Percentiles rank a stretch among this genome's conserved stretches.
These are phyloP conservation scores for Pichia sorboxylosa DNA, from an alignment of 1,139 yeast genomes.

Conservation along the genomic window DNA sequence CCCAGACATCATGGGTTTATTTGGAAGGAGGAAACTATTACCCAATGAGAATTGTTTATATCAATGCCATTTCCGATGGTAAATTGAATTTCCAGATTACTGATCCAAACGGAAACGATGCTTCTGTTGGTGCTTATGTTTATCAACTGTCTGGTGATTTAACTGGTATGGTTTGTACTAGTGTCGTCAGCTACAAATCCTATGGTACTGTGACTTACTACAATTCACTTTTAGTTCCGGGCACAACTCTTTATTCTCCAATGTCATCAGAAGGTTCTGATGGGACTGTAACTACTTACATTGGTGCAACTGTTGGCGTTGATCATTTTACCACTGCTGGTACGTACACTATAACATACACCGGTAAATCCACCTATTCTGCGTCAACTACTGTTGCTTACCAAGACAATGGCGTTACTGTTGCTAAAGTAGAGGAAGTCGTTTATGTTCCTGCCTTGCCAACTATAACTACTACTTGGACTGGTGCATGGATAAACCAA, in stretches of 20 bases:
- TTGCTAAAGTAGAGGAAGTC: constrained; percentile 1
- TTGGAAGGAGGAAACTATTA: constrained; percentile 18
- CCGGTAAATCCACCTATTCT: not conserved
- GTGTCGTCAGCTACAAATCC: not conserved
- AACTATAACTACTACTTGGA: constrained; percentile 4
- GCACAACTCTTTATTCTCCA: constrained; percentile 6
- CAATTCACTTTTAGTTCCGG: constrained; percentile 2
- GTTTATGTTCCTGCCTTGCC: constrained; percentile 4
- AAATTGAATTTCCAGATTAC: constrained; percentile 1
- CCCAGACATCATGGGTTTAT: constrained; percentile 10
- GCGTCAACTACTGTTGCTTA: not conserved
- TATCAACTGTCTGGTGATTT: constrained; percentile 6
- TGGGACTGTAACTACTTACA: not conserved
- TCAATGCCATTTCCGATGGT: constrained; percentile 10
- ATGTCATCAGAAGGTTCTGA: constrained; percentile 1
- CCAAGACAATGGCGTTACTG: not conserved
- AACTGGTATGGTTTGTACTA: constrained; percentile 4
- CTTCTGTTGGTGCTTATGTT: constrained; percentile 2
- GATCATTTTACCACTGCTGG: constrained; percentile 1
- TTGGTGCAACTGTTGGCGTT: constrained; percentile 7
- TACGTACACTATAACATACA: not conserved
- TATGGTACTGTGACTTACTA: constrained; percentile 3
- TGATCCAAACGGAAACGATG: constrained; percentile 3
- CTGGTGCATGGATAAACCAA: not conserved
- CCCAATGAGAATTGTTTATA: constrained; percentile 21